Evolutionary conservation across 148 eudicot species (phyloP).

Genomic region (Drosera capensis): DNA sequence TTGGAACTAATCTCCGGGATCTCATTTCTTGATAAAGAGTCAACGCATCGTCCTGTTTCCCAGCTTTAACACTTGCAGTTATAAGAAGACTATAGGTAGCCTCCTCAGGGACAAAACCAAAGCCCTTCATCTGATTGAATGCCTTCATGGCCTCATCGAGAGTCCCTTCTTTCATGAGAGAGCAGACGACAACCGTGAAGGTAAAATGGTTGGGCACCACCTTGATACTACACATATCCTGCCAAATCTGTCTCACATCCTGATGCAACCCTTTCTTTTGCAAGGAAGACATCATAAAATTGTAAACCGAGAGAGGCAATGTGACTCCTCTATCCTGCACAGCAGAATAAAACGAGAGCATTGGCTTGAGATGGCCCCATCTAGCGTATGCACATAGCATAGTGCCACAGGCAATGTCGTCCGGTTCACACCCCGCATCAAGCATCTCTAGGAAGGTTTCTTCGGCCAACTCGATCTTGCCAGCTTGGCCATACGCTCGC

Average conservation of each 20-base stretch:
- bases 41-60: constrained; percentile 36
- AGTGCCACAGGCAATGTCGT: constrained; percentile 94
- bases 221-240: constrained; percentile 35
- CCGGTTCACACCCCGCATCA: constrained; percentile 92
- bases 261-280: constrained; percentile 71
- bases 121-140: constrained; percentile 51
- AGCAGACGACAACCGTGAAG: constrained; percentile 58
- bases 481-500: constrained; percentile 89
- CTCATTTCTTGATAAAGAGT: constrained; percentile 63
- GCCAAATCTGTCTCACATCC: constrained; percentile 43
- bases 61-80: constrained; percentile 29
- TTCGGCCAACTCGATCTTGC: constrained; percentile 82
- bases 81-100: constrained; percentile 67
- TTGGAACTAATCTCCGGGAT: constrained; percentile 38
- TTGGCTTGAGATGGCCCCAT: constrained; percentile 87
- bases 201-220: constrained; percentile 66
- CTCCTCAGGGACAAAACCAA: constrained; percentile 74
- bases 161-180: constrained; percentile 57
- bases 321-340: constrained; percentile 53
- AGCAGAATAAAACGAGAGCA: constrained; percentile 81
- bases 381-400: constrained; percentile 88
- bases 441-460: constrained; percentile 93
- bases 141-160: constrained; percentile 43
- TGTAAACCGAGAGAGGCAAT: constrained; percentile 58
- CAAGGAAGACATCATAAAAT: constrained; percentile 85